Base-by-base conservation (phyloP, 1,284 basidiomycete species). In the Irpex sp. region DNA sequence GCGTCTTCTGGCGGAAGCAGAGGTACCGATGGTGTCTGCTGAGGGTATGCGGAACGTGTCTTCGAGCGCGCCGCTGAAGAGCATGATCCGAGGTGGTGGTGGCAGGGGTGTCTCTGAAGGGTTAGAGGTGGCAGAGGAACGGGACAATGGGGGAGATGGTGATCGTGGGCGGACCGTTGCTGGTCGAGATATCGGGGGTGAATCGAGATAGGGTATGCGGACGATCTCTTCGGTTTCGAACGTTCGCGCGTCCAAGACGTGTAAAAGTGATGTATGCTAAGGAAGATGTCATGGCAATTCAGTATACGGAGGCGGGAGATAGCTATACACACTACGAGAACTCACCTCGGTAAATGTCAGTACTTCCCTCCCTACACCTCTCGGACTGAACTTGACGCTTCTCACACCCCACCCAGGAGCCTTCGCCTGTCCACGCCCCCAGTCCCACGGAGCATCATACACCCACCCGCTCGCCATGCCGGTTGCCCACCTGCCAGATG, bases 341-440 rank as follows among this genome's bases (percentile, higher is more conserved):
- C 82, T 58, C 63, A 91, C 90, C 82, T 93, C 92, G n/a, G 92
- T 90, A 73, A 93, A 94, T 0, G 83, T 84, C 81, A 94, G 82
- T 4, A 92, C 73, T 71, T 93, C 90, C 37, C 82, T 80, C 14
- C 79, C 81, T 63, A 61, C 79, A 70, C 58, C 80, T 36, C 64
- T 78, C 49, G 82, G 75, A 60, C 86, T 86, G 73, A 94, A 94
- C 71, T 91, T 92, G 67, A 94, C 82, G 61, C 80, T 88, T 58
- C 91, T 75, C 19, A 88, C 87, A 60, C 90, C 89, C 83, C 90
- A 91, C 0, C 87, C 87, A 0, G 89, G 88, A 0, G 87, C 87
- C 60, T 77, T 79, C 19, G 73, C 61, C 28, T 63, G 75, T 0
- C 79, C 78, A 62, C 81, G 76, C 9, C 82, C 79, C 87, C 86